Evolutionary conservation across 108 stramenopile genomes (phyloP), one percentile per base, ranked within the genome.

Genomic region (Nitzschia inconspicua): DNA sequence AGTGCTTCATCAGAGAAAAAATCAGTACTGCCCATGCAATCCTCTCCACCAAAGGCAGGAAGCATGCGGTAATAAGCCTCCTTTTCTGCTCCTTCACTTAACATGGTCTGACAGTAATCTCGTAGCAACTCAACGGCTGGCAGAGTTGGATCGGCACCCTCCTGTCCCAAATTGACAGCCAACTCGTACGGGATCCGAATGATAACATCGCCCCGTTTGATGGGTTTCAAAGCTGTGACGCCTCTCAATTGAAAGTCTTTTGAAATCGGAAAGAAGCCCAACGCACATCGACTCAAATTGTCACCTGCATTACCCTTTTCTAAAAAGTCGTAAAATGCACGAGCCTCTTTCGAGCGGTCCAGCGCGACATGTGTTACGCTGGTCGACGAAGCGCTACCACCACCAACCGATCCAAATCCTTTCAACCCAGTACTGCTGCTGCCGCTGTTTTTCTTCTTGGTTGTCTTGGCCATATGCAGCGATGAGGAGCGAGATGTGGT

Each of bases 181-280:
- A 79, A 51, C 46, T 85, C 86, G 43, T 85, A 88, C 0, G 89
- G 89, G 23, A 91, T 79, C 23, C 74, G 70, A 48, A 91, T 79
- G 31, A 91, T 84, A 29, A 59, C 49, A 35, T 88, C 83, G 10
- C 89, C 89, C 63, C 84, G 83, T 42, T 70, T 73, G 16, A 91
- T 72, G 25, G 75, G 59, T 27, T 71, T 67, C 57, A 78, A 32
- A 14, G 89, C 86, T 2, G 85, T 70, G 24, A 91, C 76, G 44
- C 89, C 89, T 28, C 89, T 77, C 3, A 87, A 52, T 32, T 57
- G 39, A n/a, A 46, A 51, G 48, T 42, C 59, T 30, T 39, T 23
- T 11, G 14, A 30, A 1, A 83, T 10, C 42, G 84, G 80, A 55
- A 88, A 83, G 65, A 39, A 52, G 10, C 78, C 87, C 10, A 88